Conservation (phyloP, 257 asterid genomes). For the Lycium barbarum region DNA sequence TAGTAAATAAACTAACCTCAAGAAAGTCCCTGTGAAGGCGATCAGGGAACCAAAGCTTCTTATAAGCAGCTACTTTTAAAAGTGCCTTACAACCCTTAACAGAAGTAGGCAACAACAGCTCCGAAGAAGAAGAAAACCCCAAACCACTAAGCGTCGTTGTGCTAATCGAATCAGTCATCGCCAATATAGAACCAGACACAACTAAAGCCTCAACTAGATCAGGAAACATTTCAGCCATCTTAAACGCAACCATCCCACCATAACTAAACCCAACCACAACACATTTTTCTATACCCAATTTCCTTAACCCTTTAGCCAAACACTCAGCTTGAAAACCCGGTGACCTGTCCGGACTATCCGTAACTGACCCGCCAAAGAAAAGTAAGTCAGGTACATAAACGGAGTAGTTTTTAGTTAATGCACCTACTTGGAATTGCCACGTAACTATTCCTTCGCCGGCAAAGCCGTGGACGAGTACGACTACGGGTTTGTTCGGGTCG, state of each 20-base stretch:
- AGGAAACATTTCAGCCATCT: slow-evolving; percentile 81
- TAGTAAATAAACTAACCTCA: slow-evolving; percentile 52
- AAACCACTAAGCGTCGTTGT: slow-evolving; percentile 54
- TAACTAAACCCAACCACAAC: slow-evolving; percentile 87
- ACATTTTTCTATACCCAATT: slow-evolving; percentile 72
- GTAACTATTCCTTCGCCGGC: slow-evolving; percentile 85
- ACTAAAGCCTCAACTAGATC: slow-evolving; percentile 70
- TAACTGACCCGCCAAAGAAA: slow-evolving; percentile 82
- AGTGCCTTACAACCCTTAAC: slow-evolving; percentile 80
- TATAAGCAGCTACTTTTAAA: slow-evolving; percentile 71
- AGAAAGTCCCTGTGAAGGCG: slow-evolving; percentile 81
- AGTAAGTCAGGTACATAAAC: slow-evolving; percentile 88
- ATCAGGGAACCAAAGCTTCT: slow-evolving; percentile 92
- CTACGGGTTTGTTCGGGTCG: slow-evolving; percentile 56
- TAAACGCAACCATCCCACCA: slow-evolving; percentile 96
- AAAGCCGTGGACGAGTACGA: slow-evolving; percentile 77
- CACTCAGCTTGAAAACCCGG: slow-evolving; percentile 84
- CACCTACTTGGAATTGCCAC: slow-evolving; percentile 84
- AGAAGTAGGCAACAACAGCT: slow-evolving; percentile 73
- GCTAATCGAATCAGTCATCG: slow-evolving; percentile 82
- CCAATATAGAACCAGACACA: slow-evolving; percentile 75
- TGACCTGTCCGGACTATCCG: slow-evolving; percentile 68
- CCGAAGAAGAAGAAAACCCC: slow-evolving; percentile 76
- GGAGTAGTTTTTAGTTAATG: slow-evolving; percentile 68
- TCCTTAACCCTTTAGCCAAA: slow-evolving; percentile 61